phyloP scores from a whole-genome alignment of 2,329 filamentous ascomycete genomes.

The Hymenoscyphus linearis region DNA sequence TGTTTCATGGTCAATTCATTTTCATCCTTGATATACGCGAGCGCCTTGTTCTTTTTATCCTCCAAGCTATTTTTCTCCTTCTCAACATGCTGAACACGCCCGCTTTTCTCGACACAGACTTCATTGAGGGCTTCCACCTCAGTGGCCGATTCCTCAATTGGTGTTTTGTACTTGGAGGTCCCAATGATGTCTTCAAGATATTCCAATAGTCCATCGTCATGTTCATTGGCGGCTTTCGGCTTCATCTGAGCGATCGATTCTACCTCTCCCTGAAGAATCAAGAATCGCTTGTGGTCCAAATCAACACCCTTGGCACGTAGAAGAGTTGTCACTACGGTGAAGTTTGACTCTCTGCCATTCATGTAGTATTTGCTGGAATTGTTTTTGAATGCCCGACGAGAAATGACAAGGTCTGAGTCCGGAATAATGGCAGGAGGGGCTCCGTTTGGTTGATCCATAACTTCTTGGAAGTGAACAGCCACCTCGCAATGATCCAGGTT shows the following conservation, averaged over 20 bases:
- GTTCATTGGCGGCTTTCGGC: constrained; percentile 87
- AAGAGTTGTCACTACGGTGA: constrained; percentile 83
- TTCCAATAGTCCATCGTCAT: constrained; percentile 92
- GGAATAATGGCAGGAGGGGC: constrained; percentile 71
- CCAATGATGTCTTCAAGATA: constrained; percentile 99
- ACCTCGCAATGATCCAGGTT: constrained; percentile 91
- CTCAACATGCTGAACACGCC: constrained; percentile 92
- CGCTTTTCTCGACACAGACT: constrained; percentile 90
- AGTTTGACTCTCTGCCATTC: constrained; percentile 82
- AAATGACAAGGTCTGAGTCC: constrained; percentile 80
- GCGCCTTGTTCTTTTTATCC: constrained; percentile 92
- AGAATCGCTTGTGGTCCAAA: constrained; percentile 94
- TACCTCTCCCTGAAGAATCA: constrained; percentile 95
- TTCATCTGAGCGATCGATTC: constrained; percentile 99
- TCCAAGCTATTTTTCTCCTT: constrained; percentile 92
- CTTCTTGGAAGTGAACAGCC: constrained; percentile 92
- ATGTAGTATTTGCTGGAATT: constrained; percentile 99
- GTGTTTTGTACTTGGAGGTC: constrained; percentile 95
- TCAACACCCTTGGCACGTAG: constrained; percentile 86
- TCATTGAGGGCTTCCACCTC: constrained; percentile 94
- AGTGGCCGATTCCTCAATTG: constrained; percentile 87
- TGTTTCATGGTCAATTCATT: constrained; percentile 90
- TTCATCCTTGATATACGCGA: constrained; percentile 84
- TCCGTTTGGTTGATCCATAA: constrained; percentile 80
- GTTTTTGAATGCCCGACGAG: constrained; percentile 91